Evolutionary conservation across 345 rosid species (phyloP).

Genomic region (Corchorus capsularis): DNA sequence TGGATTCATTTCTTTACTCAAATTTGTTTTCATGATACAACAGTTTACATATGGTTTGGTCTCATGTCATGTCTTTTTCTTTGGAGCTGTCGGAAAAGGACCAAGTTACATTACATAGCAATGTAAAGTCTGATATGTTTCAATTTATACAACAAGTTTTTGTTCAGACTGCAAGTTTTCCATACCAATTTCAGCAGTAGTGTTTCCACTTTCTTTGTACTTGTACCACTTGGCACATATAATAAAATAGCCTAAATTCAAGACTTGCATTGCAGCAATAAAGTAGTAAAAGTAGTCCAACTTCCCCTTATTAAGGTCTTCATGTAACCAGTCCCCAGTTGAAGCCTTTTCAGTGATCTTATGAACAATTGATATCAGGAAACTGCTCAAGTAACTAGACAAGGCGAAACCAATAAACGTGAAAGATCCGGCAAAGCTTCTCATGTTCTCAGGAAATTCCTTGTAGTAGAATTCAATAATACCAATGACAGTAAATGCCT

Average conservation of each 20-base stretch:
- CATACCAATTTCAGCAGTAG: not conserved
- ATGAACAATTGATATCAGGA: constrained; percentile 40
- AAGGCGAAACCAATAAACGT: constrained; percentile 32
- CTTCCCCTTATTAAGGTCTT: constrained; percentile 48
- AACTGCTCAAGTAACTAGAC: constrained; percentile 40
- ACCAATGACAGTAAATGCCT: constrained; percentile 36
- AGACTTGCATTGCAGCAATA: constrained; percentile 33
- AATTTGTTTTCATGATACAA: not conserved
- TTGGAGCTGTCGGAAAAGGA: too few species aligned
- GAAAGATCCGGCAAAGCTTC: constrained; percentile 47
- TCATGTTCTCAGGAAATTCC: constrained; percentile 61
- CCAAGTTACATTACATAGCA: too few species aligned
- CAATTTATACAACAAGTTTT: not conserved
- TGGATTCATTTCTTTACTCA: too few species aligned
- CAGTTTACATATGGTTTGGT: not conserved
- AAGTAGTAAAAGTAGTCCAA: constrained; percentile 47
- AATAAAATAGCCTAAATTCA: constrained; percentile 38
- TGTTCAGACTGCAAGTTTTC: constrained; percentile 15
- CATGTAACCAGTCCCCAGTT: constrained; percentile 40
- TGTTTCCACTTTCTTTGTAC: constrained; percentile 32
- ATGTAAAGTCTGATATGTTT: too few species aligned
- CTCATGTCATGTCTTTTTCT: not conserved
- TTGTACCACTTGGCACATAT: constrained; percentile 42
- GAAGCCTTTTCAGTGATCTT: constrained; percentile 17
- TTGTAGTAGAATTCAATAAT: constrained; percentile 51